These are phyloP conservation scores for Kwoniella botswanensis DNA, from an alignment of 768 basidiomycete species.

Conservation along the genomic window DNA sequence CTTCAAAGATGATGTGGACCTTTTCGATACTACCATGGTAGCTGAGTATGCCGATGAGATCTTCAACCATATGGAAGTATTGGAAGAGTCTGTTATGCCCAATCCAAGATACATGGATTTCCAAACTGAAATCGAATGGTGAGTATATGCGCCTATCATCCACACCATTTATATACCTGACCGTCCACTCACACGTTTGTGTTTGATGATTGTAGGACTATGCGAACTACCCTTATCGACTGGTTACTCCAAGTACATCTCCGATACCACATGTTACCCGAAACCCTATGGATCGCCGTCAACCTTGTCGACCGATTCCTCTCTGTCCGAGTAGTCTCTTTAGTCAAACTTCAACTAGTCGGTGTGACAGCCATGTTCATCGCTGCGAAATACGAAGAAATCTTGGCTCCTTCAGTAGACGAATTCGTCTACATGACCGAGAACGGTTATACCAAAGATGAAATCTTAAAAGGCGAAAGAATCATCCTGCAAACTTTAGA, in stretches of 20 bases:
- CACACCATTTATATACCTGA: too few relatives aligned
- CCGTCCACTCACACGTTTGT: too few relatives aligned
- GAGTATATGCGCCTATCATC: not conserved
- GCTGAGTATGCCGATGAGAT: constrained; percentile 99
- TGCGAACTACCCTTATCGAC: constrained; percentile 96
- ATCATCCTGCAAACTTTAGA: constrained; percentile 92
- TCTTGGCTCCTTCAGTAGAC: constrained; percentile 89
- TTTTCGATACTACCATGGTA: constrained; percentile 89
- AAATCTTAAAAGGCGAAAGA: constrained; percentile 96
- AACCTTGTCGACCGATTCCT: constrained; percentile 95
- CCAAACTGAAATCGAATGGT: constrained; percentile 79
- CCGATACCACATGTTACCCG: constrained; percentile 98
- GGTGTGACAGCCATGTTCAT: constrained; percentile 99
- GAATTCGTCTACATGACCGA: constrained; percentile 99
- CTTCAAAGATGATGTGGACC: constrained; percentile 77
- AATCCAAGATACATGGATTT: constrained; percentile 89
- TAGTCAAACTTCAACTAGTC: constrained; percentile 91
- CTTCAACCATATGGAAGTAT: constrained; percentile 90
- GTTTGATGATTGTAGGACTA: constrained; percentile 67
- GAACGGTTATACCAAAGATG: constrained; percentile 88
- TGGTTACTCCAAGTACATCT: constrained; percentile 98
- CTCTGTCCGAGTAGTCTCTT: constrained; percentile 81
- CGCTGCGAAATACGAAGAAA: constrained; percentile 98
- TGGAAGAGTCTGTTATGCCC: constrained; percentile 83
- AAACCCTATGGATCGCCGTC: constrained; percentile 98